phyloP scores from a whole-genome alignment of 371 early-diverging fungal genomes.

The Mucor saturninus region DNA sequence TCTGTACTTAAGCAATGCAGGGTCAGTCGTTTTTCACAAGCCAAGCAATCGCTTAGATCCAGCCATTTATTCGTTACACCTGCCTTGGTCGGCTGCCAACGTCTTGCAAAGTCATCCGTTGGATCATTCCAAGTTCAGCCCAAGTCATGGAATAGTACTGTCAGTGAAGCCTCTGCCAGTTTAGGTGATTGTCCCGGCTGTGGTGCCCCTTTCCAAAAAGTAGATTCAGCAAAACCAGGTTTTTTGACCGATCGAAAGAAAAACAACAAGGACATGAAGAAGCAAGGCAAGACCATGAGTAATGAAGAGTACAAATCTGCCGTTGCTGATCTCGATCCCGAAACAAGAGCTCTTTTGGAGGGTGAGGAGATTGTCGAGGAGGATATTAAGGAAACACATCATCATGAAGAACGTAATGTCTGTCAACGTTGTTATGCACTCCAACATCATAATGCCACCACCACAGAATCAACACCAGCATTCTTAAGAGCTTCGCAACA shows the following conservation, averaged over 20 bases:
- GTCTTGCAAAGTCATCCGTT: neutral
- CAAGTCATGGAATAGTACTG: conserved; percentile 1
- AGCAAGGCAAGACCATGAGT: conserved; percentile 38
- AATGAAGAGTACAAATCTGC: conserved; percentile 43
- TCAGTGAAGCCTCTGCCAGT: neutral
- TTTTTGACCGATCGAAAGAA: conserved; percentile 45
- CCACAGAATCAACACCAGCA: conserved; percentile 45
- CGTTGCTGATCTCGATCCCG: conserved; percentile 36
- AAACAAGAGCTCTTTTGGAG: conserved; percentile 37
- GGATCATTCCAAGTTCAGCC: neutral
- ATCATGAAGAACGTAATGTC: conserved; percentile 38
- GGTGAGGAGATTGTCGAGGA: conserved; percentile 16
- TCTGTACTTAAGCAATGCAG: too few species aligned
- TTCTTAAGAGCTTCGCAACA: conserved; percentile 59
- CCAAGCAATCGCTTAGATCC: too few species aligned
- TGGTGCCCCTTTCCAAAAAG: conserved; percentile 68
- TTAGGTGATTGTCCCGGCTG: conserved; percentile 68
- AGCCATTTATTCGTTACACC: neutral
- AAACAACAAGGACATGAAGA: conserved; percentile 10
- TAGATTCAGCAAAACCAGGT: conserved; percentile 53
- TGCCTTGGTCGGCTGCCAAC: neutral
- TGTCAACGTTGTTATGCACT: conserved; percentile 70
- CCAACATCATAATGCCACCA: conserved; percentile 49
- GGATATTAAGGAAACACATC: conserved; percentile 13
- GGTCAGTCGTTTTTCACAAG: too few species aligned